Conservation (phyloP, 1,284 basidiomycete species). For the Sporisorium iseilematis-ciliati region DNA sequence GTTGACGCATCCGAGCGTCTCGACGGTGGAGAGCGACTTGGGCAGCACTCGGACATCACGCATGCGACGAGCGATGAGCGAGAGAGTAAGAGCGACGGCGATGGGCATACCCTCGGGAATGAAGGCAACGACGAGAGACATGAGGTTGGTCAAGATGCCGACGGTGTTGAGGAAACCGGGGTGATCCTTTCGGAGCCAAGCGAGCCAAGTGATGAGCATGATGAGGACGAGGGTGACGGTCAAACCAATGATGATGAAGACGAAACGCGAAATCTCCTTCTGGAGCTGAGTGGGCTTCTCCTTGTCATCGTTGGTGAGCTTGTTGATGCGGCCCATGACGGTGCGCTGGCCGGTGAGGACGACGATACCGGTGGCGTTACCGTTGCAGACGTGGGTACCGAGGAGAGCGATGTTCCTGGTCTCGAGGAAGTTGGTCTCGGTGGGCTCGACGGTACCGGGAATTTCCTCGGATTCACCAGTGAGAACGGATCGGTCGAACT, state of each 20-base stretch:
- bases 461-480: conserved; percentile 77
- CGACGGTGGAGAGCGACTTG: conserved; percentile 76
- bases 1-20: conserved; percentile 78
- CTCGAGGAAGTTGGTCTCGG: conserved; percentile 73
- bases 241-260: conserved; percentile 72
- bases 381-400: conserved; percentile 77
- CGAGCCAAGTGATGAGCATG: conserved; percentile 74
- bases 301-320: conserved; percentile 53
- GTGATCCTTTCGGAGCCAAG: conserved; percentile 72
- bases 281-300: conserved; percentile 74
- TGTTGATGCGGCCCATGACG: conserved; percentile 72
- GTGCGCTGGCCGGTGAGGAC: conserved; percentile 75
- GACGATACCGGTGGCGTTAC: conserved; percentile 74
- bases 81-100: conserved; percentile 78
- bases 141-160: conserved; percentile 75
- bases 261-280: conserved; percentile 72
- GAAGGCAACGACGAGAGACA: conserved; percentile 79
- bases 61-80: conserved; percentile 80
- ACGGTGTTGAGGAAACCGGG: conserved; percentile 75
- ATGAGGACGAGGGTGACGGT: conserved; percentile 73
- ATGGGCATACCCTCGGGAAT: conserved; percentile 78
- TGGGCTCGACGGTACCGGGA: conserved; percentile 73
- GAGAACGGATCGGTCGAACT: conserved; percentile 77
- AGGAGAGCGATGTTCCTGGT: conserved; percentile 77
- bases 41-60: conserved; percentile 78